A percentile compares a stretch with the other conserved stretches of the same genome.
These are phyloP conservation scores for Morella rubra DNA, from an alignment of 306 rosid species.

Conservation along the genomic window DNA sequence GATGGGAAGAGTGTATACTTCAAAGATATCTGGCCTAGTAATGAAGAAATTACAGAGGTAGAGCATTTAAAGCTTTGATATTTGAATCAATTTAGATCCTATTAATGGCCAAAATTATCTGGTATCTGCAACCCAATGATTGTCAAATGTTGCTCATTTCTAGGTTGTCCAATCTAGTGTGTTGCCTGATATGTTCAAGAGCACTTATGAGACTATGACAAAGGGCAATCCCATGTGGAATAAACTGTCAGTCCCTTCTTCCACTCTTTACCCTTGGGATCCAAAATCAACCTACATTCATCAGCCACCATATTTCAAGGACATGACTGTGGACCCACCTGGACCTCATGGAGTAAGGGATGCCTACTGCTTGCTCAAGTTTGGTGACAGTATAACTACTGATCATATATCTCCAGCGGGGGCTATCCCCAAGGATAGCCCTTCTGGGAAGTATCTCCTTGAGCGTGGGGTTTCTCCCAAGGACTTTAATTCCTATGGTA, in stretches of 20 bases:
- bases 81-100: background rate
- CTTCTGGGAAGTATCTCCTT: conserved; percentile 39
- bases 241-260: conserved; percentile 30
- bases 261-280: conserved; percentile 43
- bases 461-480: conserved; percentile 37
- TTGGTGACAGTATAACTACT: conserved; percentile 51
- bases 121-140: background rate
- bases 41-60: conserved; percentile 45
- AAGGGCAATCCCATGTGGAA: conserved; percentile 44
- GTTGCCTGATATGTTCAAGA: conserved; percentile 45
- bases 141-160: background rate
- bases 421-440: conserved; percentile 45
- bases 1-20: conserved; percentile 39
- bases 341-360: conserved; percentile 36
- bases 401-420: conserved; percentile 50
- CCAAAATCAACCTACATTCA: conserved; percentile 46
- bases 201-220: conserved; percentile 37
- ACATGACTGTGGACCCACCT: conserved; percentile 38
- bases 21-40: conserved; percentile 52
- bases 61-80: background rate
- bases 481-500: conserved; percentile 46
- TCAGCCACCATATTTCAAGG: conserved; percentile 42
- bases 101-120: background rate
- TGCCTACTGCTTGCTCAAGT: conserved; percentile 42
- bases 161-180: conserved; percentile 41